Evolutionary conservation across 345 rosid genomes (phyloP), one percentile per base, ranked within the genome.

Genomic region (Populus pruinosa): DNA sequence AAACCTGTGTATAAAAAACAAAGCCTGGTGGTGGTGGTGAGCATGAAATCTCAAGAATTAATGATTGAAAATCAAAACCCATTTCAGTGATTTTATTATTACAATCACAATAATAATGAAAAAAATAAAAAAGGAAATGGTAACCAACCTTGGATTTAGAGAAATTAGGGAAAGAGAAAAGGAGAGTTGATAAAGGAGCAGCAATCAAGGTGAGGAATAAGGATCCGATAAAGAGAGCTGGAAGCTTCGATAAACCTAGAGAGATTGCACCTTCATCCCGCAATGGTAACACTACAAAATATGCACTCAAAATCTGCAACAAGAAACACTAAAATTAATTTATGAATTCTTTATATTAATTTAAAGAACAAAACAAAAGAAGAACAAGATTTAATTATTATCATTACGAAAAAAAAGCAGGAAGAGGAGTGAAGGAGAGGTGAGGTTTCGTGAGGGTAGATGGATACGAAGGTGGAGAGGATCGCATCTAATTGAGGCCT

Each of bases 251-350:
- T 63, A 94, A 82, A 0, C 98, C 98, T 0, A 94, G 87, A 0
- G 97, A 93, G 81, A 94, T 91, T 6, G 98, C 97, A 3, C 97
- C 97, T 66, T 95, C 98, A 39, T 95, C 98, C 36, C 97, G 91
- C 79, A 95, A 88, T 12, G 99, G 96, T 31, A 95, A 88, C 81
- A 93, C 91, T 76, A 93, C 91, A 75, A 95, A 95, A 71, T 95
- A 93, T 12, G 99, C 98, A 71, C 97, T 89, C 87, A 95, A 78
- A 78, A 93, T 88, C 99, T 95, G 80, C 50, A 59, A 13, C 20
- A 6, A 27, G 79, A 10, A 41, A 8, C 44, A 41, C 44, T 41
- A 41, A 10, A 41, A 10, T 41, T 41, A 41, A 41, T 41, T 41
- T 41, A 41, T 41, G 44, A 41, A 41, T 10, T 41, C 13, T 10